These are phyloP conservation scores for Ulvella scutata DNA, from an alignment of 139 green algal species.

Conservation along the genomic window DNA sequence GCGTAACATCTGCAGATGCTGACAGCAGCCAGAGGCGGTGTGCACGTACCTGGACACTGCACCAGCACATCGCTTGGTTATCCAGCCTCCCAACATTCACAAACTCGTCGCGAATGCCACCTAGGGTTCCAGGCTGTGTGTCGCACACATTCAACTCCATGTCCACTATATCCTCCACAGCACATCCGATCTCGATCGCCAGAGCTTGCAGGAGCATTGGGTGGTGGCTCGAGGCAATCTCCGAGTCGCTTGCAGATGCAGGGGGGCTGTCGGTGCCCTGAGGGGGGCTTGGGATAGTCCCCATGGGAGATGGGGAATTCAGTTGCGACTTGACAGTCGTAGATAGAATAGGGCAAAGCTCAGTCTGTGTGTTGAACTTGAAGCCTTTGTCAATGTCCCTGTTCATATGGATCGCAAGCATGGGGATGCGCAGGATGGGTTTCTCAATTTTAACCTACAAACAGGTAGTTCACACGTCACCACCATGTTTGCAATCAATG, in stretches of 20 bases:
- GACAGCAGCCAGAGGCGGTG: background rate
- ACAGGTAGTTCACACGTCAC: background rate
- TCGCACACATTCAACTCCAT: constrained; percentile 95
- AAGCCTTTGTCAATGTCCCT: constrained; percentile 71
- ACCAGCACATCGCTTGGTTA: constrained; percentile 80
- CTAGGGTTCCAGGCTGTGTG: constrained; percentile 46
- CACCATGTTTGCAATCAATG: too few species aligned
- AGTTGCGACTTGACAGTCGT: constrained; percentile 15
- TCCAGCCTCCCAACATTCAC: constrained; percentile 82
- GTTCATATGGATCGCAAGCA: constrained; percentile 83
- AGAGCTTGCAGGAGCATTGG: constrained; percentile 56
- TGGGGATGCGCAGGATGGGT: constrained; percentile 78
- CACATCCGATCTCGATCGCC: constrained; percentile 42
- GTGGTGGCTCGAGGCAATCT: constrained; percentile 39
- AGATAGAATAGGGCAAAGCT: constrained; percentile 74
- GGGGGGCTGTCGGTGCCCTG: background rate
- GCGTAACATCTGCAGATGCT: background rate
- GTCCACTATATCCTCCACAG: constrained; percentile 65
- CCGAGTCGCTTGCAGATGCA: background rate
- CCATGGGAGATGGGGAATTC: background rate
- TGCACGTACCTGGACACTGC: constrained; percentile 27
- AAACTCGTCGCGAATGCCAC: constrained; percentile 70
- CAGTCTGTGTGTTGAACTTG: constrained; percentile 82
- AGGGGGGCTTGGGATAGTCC: background rate
- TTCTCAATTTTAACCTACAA: constrained; percentile 38